Evolutionary conservation across 805 yeast species (phyloP).

Genomic region (Kodamaea jinghongensis): DNA sequence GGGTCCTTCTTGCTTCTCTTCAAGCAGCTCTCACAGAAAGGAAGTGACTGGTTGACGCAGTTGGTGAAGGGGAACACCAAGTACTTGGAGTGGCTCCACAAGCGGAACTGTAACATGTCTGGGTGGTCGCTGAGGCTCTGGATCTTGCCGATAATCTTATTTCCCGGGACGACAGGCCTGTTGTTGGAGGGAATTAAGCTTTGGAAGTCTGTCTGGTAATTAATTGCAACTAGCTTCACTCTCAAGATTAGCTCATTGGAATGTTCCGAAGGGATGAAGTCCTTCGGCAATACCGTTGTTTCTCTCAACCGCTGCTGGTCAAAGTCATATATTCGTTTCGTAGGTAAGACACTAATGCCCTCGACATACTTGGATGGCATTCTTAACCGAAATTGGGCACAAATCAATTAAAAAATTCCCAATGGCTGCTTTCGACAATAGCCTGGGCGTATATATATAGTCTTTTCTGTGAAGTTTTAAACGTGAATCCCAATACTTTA

Average conservation of each 20-base stretch:
- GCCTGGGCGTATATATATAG: no score
- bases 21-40: conserved; percentile 21
- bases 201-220: conserved; percentile 26
- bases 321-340: conserved; percentile 25
- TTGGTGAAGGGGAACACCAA: conserved; percentile 34
- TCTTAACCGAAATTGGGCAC: no score
- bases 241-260: conserved; percentile 22
- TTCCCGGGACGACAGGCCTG: conserved; percentile 31
- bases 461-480: no score
- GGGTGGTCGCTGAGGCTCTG: conserved; percentile 10
- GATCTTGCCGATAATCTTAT: conserved; percentile 29
- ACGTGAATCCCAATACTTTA: no score
- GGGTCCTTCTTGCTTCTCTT: conserved; percentile 3
- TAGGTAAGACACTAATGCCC: conserved; percentile 3
- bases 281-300: conserved; percentile 24
- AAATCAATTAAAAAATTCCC: no score
- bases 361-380: neutral
- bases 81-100: conserved; percentile 17
- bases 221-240: conserved; percentile 28
- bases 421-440: no score
- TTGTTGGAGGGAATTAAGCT: conserved; percentile 9
- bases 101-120: conserved; percentile 2
- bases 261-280: conserved; percentile 14
- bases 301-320: conserved; percentile 19
- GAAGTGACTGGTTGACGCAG: conserved; percentile 25